Evolutionary conservation across 768 basidiomycete species (phyloP), one percentile per base, ranked within the genome.

Genomic region (Naematelia encephala): DNA sequence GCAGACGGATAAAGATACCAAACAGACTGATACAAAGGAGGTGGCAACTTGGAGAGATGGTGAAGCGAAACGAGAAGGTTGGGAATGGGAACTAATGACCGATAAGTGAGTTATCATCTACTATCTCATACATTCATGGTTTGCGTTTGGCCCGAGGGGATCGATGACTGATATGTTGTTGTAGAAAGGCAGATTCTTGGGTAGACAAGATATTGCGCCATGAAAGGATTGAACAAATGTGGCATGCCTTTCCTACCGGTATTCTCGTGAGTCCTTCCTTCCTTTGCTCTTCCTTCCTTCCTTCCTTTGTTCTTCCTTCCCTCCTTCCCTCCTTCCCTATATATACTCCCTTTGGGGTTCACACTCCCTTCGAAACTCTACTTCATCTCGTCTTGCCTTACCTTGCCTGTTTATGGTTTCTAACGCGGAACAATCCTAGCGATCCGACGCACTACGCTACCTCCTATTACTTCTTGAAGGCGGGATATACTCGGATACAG

Each of bases 401-500:
- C 22, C 29, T 56, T 21, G 25, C 23, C n/a, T 39, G 8, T 39
- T 8, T 39, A 8, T 8, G 16, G 8, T 16, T 16, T 16, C 8
- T 16, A 8, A 8, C n/a, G 4, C 4, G 2, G 30, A 48, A 23
- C 23, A 1, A 14, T 12, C 22, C 2, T 48, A 75, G 74, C 68
- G 68, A 12, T 68, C 75, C 1, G 75, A 77, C 51, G 70, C 64
- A 16, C 46, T 77, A 0, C 65, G 75, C 10, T 77, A 77, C 51
- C 69, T 74, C 23, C 48, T 77, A 1, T 51, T 77, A 4, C 48
- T 66, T n/a, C 39, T 77, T 5, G 51, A 70, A 54, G 75, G 75
- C 19, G 75, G 75, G 0, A 77, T 79, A 34, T 79, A 79, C 65
- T 60, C 72, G 13, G 79, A 80, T 51, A 75, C 73, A 23, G 80